Percentiles rank a stretch among this genome's conserved stretches.
Evolutionary conservation across 768 basidiomycete genomes (phyloP).

Genomic region (Daedaleopsis nitida): DNA sequence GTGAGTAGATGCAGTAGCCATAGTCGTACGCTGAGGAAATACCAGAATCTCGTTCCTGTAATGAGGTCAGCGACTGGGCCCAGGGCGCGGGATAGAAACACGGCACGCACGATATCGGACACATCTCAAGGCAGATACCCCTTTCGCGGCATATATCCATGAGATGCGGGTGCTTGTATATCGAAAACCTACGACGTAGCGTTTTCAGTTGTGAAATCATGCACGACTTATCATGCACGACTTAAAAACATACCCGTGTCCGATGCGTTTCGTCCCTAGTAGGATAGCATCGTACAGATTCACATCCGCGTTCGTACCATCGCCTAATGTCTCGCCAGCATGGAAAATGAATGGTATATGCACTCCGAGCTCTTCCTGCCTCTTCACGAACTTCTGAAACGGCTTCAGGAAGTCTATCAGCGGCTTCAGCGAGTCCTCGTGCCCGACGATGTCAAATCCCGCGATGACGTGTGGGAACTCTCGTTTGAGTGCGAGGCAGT

Average conservation of each 20-base stretch:
- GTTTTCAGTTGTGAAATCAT: not conserved
- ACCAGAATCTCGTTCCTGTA: slow-evolving; percentile 75
- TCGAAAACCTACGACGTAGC: slow-evolving; percentile 54
- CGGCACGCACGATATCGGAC: slow-evolving; percentile 73
- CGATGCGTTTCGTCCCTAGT: slow-evolving; percentile 77
- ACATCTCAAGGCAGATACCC: slow-evolving; percentile 70
- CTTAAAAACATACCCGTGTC: slow-evolving; percentile 66
- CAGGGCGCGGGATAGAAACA: too few species aligned
- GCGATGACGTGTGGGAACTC: slow-evolving; percentile 74
- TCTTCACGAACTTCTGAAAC: slow-evolving; percentile 58
- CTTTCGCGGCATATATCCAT: slow-evolving; percentile 66
- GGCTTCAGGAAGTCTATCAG: slow-evolving; percentile 64
- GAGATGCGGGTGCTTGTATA: slow-evolving; percentile 76
- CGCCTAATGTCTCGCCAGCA: slow-evolving; percentile 79
- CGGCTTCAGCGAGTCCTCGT: slow-evolving; percentile 63
- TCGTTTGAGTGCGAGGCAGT: slow-evolving; percentile 73
- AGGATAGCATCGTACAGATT: slow-evolving; percentile 82
- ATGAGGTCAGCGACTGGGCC: not conserved
- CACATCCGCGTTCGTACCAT: slow-evolving; percentile 67
- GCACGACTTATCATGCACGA: not conserved
- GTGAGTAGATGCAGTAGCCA: not conserved
- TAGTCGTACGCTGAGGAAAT: not conserved
- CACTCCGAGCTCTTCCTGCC: slow-evolving; percentile 56
- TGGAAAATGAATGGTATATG: slow-evolving; percentile 80
- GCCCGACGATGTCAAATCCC: slow-evolving; percentile 82